Evolutionary conservation across 768 basidiomycete species (phyloP).

Genomic region (Clavulina sp.): DNA sequence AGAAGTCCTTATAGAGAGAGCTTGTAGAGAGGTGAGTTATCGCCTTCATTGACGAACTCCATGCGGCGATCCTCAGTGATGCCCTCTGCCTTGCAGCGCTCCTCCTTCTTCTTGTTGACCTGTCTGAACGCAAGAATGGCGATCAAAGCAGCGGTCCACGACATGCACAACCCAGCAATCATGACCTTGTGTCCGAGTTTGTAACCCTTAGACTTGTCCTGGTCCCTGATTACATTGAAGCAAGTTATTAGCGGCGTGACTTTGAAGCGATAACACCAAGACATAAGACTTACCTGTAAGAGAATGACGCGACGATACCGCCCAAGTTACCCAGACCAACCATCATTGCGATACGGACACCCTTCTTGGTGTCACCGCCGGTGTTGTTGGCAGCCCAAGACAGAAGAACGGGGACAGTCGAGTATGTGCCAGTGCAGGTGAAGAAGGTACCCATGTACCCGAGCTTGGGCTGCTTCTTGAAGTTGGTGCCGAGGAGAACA

Average conservation of each 20-base stretch:
- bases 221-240: background rate
- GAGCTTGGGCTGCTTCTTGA: background rate
- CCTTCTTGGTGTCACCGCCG: constrained; percentile 37
- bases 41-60: constrained; percentile 33
- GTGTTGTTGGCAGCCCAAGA: constrained; percentile 41
- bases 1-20: background rate
- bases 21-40: constrained; percentile 40
- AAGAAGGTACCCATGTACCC: constrained; percentile 7
- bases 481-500: constrained; percentile 4
- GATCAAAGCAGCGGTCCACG: constrained; percentile 15
- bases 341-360: constrained; percentile 34
- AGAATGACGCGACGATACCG: constrained; percentile 28
- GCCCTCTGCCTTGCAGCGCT: constrained; percentile 25
- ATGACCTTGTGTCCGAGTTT: constrained; percentile 25
- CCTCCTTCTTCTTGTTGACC: constrained; percentile 33
- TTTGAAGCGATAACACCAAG: background rate
- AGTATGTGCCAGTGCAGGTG: constrained; percentile 33
- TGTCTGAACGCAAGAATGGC: constrained; percentile 33
- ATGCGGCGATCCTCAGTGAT: constrained; percentile 25
- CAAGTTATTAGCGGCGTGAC: background rate
- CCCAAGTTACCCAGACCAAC: constrained; percentile 33
- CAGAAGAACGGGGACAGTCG: constrained; percentile 29
- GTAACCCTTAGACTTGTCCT: constrained; percentile 21
- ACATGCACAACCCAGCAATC: constrained; percentile 16
- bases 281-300: constrained; percentile 16